These are phyloP conservation scores for Emericellopsis atlantica DNA, from an alignment of 2,329 filamentous ascomycete genomes.

Conservation along the genomic window DNA sequence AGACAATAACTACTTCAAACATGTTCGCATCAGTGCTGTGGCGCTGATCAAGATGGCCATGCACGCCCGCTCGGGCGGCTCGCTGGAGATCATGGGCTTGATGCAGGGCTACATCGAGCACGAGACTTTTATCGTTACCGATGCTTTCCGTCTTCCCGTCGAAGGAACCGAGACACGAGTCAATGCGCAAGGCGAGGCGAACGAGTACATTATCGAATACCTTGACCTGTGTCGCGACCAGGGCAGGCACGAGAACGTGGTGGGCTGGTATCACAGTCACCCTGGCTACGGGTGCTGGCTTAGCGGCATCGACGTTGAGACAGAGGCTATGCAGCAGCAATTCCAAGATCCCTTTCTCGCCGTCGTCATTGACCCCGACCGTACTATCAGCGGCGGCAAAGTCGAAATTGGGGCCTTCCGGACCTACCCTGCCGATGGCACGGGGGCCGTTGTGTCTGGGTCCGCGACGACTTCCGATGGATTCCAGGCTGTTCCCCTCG, in stretches of 20 bases:
- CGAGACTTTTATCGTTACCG: constrained; percentile 81
- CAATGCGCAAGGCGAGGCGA: constrained; percentile 89
- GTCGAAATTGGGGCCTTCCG: constrained; percentile 96
- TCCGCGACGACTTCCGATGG: constrained; percentile 29
- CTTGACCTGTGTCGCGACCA: constrained; percentile 62
- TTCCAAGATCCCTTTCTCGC: constrained; percentile 88
- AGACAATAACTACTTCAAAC: constrained; percentile 81
- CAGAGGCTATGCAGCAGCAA: constrained; percentile 73
- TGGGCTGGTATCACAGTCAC: constrained; percentile 97
- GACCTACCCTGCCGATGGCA: constrained; percentile 71
- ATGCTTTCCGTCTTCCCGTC: constrained; percentile 85
- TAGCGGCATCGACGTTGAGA: constrained; percentile 86
- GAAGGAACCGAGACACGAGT: constrained; percentile 98
- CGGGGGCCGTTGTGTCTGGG: constrained; percentile 10
- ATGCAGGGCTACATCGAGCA: constrained; percentile 92
- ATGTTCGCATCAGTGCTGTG: constrained; percentile 84
- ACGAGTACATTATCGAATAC: constrained; percentile 93
- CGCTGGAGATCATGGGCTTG: constrained; percentile 90
- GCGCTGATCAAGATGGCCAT: constrained; percentile 98
- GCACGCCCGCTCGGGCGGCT: constrained; percentile 91
- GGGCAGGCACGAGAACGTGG: constrained; percentile 75
- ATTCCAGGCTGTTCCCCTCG: constrained; percentile 72
- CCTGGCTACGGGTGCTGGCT: constrained; percentile 98
- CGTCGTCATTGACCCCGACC: constrained; percentile 91
- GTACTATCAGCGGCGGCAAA: constrained; percentile 86